A percentile compares a stretch with the other conserved stretches of the same genome.
phyloP scores from a whole-genome alignment of 1,139 yeast species.

The Pneumocystis murina region DNA sequence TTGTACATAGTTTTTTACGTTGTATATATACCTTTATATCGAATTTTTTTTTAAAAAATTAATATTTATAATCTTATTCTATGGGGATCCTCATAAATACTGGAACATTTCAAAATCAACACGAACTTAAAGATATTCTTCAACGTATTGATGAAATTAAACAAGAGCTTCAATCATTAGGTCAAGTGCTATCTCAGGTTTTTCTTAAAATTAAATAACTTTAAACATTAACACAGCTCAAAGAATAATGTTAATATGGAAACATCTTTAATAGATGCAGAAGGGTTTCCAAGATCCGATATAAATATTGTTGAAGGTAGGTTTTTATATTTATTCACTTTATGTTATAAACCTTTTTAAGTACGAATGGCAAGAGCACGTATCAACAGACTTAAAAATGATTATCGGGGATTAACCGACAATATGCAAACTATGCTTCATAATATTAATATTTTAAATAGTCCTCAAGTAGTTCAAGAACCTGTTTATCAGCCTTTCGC shows the following conservation, averaged over 20 bases:
- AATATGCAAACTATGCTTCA: constrained; percentile 35
- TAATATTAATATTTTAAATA: constrained; percentile 26
- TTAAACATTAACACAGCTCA: neutral
- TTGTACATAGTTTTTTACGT: neutral
- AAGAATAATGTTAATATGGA: constrained; percentile 41
- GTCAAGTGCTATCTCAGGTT: neutral
- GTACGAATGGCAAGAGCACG: constrained; percentile 46
- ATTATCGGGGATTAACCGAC: constrained; percentile 38
- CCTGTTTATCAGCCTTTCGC: constrained; percentile 26
- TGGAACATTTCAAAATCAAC: neutral
- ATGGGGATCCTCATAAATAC: neutral
- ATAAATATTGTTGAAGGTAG: constrained; percentile 47
- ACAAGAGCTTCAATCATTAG: neutral
- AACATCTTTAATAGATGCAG: constrained; percentile 46
- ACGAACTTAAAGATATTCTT: neutral
- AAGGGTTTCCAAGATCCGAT: constrained; percentile 79
- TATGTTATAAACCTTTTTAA: neutral
- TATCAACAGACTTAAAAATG: constrained; percentile 57
- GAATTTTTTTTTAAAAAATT: too few relatives aligned
- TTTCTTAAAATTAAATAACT: neutral
- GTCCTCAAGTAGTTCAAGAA: constrained; percentile 2
- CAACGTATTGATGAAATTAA: neutral
- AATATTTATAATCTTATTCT: neutral
- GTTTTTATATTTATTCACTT: constrained; percentile 6
- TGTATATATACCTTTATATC: neutral